Evolutionary conservation across 2,329 filamentous ascomycete species (phyloP).

Genomic region (Bimuria novae-zelandiae): DNA sequence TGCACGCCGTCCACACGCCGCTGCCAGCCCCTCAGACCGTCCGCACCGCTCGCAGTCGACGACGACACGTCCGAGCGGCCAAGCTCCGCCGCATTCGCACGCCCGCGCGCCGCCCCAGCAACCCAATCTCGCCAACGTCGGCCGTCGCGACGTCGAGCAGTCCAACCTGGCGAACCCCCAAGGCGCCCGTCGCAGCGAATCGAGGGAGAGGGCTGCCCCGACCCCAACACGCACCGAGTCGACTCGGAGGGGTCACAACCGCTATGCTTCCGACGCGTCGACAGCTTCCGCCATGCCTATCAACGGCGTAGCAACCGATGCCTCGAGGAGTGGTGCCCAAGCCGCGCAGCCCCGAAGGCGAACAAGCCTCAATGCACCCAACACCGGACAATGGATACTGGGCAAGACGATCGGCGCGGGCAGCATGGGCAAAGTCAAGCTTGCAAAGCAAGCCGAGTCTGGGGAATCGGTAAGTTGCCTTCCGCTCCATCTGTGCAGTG

Average conservation of each 20-base stretch:
- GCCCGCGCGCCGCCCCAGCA: constrained; percentile 42
- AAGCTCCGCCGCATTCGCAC: constrained; percentile 38
- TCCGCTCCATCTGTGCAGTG: neutral
- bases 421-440: constrained; percentile 98
- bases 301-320: constrained; percentile 44
- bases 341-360: constrained; percentile 50
- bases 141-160: constrained; percentile 75
- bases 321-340: constrained; percentile 26
- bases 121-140: constrained; percentile 56
- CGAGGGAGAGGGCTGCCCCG: constrained; percentile 60
- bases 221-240: constrained; percentile 59
- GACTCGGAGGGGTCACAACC: constrained; percentile 52
- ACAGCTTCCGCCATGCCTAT: constrained; percentile 42
- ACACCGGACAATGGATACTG: constrained; percentile 84
- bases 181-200: constrained; percentile 64
- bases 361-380: constrained; percentile 86
- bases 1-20: constrained; percentile 31
- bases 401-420: constrained; percentile 97
- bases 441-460: constrained; percentile 87
- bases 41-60: constrained; percentile 46
- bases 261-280: constrained; percentile 53
- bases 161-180: constrained; percentile 64
- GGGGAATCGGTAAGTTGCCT: constrained; percentile 76
- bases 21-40: constrained; percentile 33
- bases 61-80: constrained; percentile 37